Evolutionary conservation across 768 basidiomycete genomes (phyloP).

Genomic region (Mycena galopus): DNA sequence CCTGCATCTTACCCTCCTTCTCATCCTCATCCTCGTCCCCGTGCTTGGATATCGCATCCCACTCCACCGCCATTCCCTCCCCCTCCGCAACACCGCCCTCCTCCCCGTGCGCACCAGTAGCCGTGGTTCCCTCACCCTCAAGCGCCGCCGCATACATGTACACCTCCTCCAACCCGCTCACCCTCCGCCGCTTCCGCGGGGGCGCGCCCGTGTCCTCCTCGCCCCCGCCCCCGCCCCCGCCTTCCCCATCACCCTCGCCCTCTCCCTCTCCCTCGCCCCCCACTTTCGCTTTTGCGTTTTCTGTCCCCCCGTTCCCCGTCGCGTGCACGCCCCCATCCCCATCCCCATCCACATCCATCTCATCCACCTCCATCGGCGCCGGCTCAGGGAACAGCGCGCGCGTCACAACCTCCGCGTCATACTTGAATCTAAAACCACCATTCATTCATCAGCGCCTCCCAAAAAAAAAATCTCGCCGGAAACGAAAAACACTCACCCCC

Average conservation of each 20-base stretch:
- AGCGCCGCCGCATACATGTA: slow-evolving; percentile 21
- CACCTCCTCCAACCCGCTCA: slow-evolving; percentile 29
- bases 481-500: slow-evolving; percentile 55
- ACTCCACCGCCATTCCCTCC: neutral
- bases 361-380: neutral
- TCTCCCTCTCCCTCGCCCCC: neutral
- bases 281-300: neutral
- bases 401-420: slow-evolving; percentile 58
- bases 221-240: neutral
- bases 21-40: neutral
- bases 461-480: neutral
- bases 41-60: neutral
- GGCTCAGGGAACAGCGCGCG: slow-evolving; percentile 59
- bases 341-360: neutral
- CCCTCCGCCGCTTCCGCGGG: slow-evolving; percentile 26
- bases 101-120: neutral
- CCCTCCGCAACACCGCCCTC: neutral
- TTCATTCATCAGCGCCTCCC: neutral
- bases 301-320: too few relatives aligned
- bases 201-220: neutral
- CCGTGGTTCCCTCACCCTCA: slow-evolving; percentile 1
- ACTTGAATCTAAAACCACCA: slow-evolving; percentile 66
- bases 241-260: neutral
- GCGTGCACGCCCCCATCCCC: neutral
- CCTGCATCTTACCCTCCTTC: neutral